Conservation (phyloP, 2,329 filamentous ascomycete genomes). For the Curvularia eragrostidis region DNA sequence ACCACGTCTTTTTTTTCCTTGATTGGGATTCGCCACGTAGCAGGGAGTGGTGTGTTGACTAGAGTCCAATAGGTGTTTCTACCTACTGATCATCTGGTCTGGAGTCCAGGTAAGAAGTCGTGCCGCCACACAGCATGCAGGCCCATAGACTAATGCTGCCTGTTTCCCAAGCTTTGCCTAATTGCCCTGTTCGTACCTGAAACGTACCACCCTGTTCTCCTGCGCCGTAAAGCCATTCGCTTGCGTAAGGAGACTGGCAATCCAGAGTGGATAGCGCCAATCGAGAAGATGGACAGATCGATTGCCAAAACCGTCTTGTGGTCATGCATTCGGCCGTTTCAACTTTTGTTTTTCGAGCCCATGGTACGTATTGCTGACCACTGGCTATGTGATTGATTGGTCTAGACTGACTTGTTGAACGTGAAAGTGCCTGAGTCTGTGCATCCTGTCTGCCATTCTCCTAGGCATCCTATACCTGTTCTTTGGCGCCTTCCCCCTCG, state of each 20-base stretch:
- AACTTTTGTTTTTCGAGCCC: conserved; percentile 80
- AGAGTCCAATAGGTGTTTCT: conserved; percentile 58
- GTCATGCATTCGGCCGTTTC: conserved; percentile 70
- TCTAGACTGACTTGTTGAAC: conserved; percentile 31
- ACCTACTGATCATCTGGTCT: conserved; percentile 82
- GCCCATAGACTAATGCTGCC: conserved; percentile 24
- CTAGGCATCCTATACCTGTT: conserved; percentile 89
- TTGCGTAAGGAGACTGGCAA: conserved; percentile 80
- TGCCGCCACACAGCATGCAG: conserved; percentile 22
- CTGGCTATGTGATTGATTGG: conserved; percentile 24
- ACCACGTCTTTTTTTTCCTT: background rate
- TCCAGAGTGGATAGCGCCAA: conserved; percentile 74
- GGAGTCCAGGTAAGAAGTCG: conserved; percentile 51
- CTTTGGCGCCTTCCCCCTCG: conserved; percentile 84
- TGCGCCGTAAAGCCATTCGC: conserved; percentile 73
- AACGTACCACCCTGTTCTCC: conserved; percentile 77
- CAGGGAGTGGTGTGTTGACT: conserved; percentile 35
- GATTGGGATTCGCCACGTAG: background rate
- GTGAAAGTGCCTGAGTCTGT: conserved; percentile 70
- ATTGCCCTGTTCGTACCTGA: conserved; percentile 81
- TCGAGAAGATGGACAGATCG: conserved; percentile 74
- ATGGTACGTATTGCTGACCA: conserved; percentile 61
- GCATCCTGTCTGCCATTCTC: conserved; percentile 82
- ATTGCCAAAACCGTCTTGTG: conserved; percentile 61
- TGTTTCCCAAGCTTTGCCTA: conserved; percentile 60